Evolutionary conservation across 805 yeast genomes (phyloP), one percentile per base, ranked within the genome.

Genomic region (Pichia rugopelliculosa): DNA sequence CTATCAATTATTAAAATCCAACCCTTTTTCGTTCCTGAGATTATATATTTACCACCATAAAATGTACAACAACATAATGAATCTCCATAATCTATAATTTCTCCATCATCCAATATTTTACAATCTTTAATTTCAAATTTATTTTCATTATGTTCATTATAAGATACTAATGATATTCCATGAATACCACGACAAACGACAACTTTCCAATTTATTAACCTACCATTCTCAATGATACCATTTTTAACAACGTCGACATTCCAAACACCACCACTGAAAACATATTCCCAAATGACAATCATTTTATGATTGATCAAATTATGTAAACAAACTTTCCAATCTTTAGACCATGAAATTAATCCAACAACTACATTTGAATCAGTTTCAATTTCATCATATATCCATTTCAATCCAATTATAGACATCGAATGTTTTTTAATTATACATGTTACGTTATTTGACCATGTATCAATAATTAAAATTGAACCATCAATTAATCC

Each of bases 311-410:
- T 57, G 23, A 63, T 53, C 52, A 90, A 64, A 65, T 88, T 96
- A 96, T 96, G 90, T 26, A 89, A 59, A 42, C 83, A 78, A 38
- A 84, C 76, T 44, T 72, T 74, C 93, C 96, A 89, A 62, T 91
- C 97, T 56, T 88, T 78, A 0, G 90, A 79, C 13, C 88, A 71
- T 3, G 86, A 73, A 3, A 90, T 66, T 1, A 90, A 56, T 18
- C 49, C 53, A 21, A 56, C 76, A 30, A 56, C 75, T 62, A 0
- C 95, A 24, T 37, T 36, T 2, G 17, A 20, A 30, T 15, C 17
- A 20, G 0, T 56, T 11, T 33, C 37, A 53, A 0, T 91, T 82
- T 50, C 49, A n/a, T 27, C 25, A 39, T 46, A 50, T 15, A 44
- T 39, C 97, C 96, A 90, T 50, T 76, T 68, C 17, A 84, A 48